Conservation (phyloP, 306 rosid genomes). For the Pyrus communis region DNA sequence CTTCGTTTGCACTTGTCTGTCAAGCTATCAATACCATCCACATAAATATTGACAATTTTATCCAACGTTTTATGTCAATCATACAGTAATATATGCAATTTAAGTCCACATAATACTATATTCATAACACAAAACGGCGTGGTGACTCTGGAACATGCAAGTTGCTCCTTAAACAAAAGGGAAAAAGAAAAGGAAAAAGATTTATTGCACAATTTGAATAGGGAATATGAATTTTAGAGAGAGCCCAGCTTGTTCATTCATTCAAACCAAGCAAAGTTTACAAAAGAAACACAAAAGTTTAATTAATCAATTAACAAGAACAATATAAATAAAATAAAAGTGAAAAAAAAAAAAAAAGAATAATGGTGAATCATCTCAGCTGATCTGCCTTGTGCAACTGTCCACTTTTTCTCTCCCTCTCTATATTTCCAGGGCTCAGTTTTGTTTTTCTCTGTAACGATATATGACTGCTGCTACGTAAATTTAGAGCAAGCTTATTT, state of each 20-base stretch:
- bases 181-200: too few relatives aligned
- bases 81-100: too few relatives aligned
- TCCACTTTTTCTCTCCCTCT: constrained; percentile 8
- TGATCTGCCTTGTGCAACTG: background rate
- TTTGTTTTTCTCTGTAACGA: constrained; percentile 1
- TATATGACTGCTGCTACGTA: background rate
- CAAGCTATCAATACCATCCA: too few relatives aligned
- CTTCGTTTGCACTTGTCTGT: too few relatives aligned
- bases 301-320: constrained; percentile 2
- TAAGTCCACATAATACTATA: too few relatives aligned
- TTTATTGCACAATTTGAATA: background rate
- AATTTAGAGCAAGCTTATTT: constrained; percentile 9
- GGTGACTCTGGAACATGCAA: background rate
- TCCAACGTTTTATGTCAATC: too few relatives aligned
- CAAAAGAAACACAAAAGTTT: background rate
- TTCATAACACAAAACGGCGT: background rate
- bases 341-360: background rate
- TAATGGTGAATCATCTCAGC: constrained; percentile 10
- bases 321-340: background rate
- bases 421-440: background rate
- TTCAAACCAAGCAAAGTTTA: constrained; percentile 11
- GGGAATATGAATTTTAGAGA: background rate
- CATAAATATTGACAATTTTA: too few relatives aligned
- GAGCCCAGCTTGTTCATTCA: constrained; percentile 7
- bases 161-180: background rate